Conservation (phyloP, 1,284 basidiomycete species). For the Omphalotus olearius region DNA sequence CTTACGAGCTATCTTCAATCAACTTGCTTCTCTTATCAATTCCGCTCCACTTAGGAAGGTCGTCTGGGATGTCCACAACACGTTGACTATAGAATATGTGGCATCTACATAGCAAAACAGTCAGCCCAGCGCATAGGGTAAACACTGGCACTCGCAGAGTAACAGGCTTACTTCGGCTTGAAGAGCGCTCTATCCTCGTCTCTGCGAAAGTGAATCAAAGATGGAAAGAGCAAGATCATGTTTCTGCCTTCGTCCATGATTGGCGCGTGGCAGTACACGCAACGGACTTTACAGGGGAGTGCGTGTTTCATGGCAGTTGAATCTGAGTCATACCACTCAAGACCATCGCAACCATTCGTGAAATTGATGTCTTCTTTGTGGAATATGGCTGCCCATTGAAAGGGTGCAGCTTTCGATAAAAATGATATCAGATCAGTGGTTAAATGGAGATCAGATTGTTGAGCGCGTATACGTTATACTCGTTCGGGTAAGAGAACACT, state of each 20-base stretch:
- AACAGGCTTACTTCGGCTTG: no score
- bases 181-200: background rate
- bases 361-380: no score
- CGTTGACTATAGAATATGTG: slow-evolving; percentile 6
- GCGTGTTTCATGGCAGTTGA: background rate
- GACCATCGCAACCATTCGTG: no score
- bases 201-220: background rate
- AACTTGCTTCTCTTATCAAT: background rate
- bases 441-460: no score
- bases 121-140: no score
- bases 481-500: background rate
- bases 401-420: no score
- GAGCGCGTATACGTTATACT: no score
- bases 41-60: background rate
- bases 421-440: no score
- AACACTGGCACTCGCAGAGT: no score
- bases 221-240: slow-evolving; percentile 6
- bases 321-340: no score
- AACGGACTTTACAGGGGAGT: slow-evolving; percentile 6
- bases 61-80: background rate
- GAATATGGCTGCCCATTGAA: no score
- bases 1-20: background rate
- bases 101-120: background rate
- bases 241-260: slow-evolving; percentile 8
- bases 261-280: slow-evolving; percentile 1